A percentile compares a stretch with the other conserved stretches of the same genome.
Conservation (phyloP, 2,329 filamentous ascomycete genomes). For the Exserohilum turcica region DNA sequence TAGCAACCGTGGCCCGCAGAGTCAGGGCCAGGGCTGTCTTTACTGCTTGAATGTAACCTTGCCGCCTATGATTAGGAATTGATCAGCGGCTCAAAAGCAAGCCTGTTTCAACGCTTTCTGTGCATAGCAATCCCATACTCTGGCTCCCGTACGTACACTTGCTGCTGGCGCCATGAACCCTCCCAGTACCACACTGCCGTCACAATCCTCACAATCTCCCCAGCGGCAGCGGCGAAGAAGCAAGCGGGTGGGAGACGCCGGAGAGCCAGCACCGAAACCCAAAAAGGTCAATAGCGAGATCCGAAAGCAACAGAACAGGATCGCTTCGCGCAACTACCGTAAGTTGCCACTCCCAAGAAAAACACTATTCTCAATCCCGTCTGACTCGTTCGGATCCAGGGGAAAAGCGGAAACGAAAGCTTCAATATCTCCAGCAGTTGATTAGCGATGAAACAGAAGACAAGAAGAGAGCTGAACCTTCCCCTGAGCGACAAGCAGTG, state of each 20-base stretch:
- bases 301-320: conserved; percentile 46
- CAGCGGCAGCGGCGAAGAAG: conserved; percentile 15
- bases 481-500: conserved; percentile 19
- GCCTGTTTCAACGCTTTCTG: conserved; percentile 15
- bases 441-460: conserved; percentile 31
- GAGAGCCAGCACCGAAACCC: conserved; percentile 29
- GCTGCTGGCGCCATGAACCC: conserved; percentile 33
- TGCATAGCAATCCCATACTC: conserved; percentile 14
- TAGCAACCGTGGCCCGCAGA: conserved; percentile 17
- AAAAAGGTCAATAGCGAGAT: conserved; percentile 46
- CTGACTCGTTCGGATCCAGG: conserved; percentile 27
- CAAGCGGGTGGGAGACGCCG: conserved; percentile 9
- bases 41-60: conserved; percentile 26
- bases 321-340: conserved; percentile 48
- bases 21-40: conserved; percentile 17
- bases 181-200: conserved; percentile 13
- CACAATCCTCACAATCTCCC: conserved; percentile 12
- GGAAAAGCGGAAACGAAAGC: conserved; percentile 46
- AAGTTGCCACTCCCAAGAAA: conserved; percentile 16
- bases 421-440: conserved; percentile 45
- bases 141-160: conserved; percentile 13
- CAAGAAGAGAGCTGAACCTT: conserved; percentile 17
- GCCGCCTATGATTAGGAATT: conserved; percentile 16
- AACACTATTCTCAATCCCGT: background rate
- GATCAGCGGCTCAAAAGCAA: conserved; percentile 26